Conservation (phyloP, 2,329 filamentous ascomycete genomes). For the Cercospora sesami region DNA sequence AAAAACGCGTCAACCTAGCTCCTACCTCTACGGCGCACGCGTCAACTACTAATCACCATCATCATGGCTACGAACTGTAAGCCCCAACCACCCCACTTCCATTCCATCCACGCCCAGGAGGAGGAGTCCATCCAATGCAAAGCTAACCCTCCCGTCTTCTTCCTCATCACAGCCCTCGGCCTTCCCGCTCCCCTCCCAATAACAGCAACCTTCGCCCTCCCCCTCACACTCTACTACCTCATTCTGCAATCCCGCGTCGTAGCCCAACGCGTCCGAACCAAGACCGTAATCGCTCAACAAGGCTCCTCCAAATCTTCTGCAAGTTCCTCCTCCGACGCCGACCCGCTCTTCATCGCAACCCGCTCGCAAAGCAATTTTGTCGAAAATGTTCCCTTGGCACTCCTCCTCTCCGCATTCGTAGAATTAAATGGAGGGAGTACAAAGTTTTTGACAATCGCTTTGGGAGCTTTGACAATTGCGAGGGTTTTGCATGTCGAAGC, state of each 20-base stretch:
- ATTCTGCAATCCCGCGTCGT: conserved; percentile 23
- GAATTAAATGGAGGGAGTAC: conserved; percentile 20
- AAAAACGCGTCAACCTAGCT: no score
- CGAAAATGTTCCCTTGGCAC: conserved; percentile 24
- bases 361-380: conserved; percentile 24
- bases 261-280: conserved; percentile 14
- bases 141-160: not conserved
- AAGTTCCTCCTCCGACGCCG: conserved; percentile 1
- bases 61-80: not conserved
- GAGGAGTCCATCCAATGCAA: no score
- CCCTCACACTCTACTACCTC: conserved; percentile 24
- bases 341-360: conserved; percentile 16
- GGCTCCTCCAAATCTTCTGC: not conserved
- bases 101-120: no score
- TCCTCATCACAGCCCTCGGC: not conserved
- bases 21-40: not conserved
- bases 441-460: conserved; percentile 12
- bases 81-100: no score
- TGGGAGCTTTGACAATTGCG: conserved; percentile 13
- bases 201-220: conserved; percentile 24
- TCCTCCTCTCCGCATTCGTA: conserved; percentile 20
- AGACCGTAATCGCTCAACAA: conserved; percentile 15
- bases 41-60: not conserved
- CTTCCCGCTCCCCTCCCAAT: conserved; percentile 19
- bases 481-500: conserved; percentile 21